Base-by-base conservation (phyloP, 768 basidiomycete species). In the Hemileccinum rubropunctum region DNA sequence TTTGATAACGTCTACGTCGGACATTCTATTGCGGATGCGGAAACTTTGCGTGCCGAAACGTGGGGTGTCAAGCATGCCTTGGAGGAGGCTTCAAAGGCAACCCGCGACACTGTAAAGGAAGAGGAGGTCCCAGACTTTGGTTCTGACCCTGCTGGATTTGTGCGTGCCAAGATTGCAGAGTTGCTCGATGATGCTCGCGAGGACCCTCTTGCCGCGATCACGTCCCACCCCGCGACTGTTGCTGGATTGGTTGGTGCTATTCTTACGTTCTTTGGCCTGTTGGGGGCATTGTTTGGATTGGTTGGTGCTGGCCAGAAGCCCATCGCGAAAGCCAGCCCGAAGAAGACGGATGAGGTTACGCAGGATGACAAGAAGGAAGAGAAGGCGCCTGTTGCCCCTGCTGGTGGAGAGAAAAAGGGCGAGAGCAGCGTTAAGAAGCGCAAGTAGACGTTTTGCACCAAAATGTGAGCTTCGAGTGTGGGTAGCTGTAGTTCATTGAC, bases 1-100 rank as follows among this genome's bases (percentile, higher is more conserved):
- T 95, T 94, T 68, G 84, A 91, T 72, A 94, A 92, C 76, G 83
- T 99, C 65, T 98, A 93, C 75, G 71, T 99, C 51, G 94, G 94
- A 51, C 87, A 94, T 77, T 95, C 93, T 17, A 65, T 82, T 50
- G 82, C 83, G 34, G 92, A 95, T 52, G 97, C 97, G 54, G 83
- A 88, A 69, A 71, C 74, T 11, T 71, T 99, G 58, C 91, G 93
- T 48, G 72, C 75, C 14, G 91, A 95, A 73, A 91, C 93, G n/a
- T 99, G 89, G 72, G 82, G 83, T 58, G 67, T 95, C 71, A 98
- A 98, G 84, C 86, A 89, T 67, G 71, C 82, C 9, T 75, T 93
- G 41, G 95, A 98, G 71, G 76, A 78, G 70, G 75, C 78, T 21
- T 61, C 58, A 1, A 59, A 68, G 37, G 75, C 76, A 2, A 75